These are phyloP conservation scores for Linderniella brevidens DNA, from an alignment of 257 asterid species.

Conservation along the genomic window DNA sequence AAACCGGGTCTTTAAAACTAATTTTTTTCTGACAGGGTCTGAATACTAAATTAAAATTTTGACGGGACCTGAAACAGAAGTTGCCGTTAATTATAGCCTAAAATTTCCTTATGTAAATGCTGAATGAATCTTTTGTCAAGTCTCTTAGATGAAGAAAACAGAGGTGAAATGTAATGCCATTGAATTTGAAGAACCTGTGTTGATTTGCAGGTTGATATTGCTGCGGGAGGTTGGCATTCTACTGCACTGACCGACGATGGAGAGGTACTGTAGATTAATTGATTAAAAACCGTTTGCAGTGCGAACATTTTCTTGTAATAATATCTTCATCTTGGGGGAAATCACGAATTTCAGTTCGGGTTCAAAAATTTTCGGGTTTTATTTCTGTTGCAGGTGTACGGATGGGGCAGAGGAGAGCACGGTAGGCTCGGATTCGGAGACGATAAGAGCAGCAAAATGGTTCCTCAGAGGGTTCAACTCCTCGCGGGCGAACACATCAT, in stretches of 20 bases:
- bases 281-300: background rate
- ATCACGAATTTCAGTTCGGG: background rate
- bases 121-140: too few relatives aligned
- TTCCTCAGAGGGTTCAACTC: slow-evolving; percentile 91
- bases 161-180: slow-evolving; percentile 7
- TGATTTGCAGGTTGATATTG: slow-evolving; percentile 72
- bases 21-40: too few relatives aligned
- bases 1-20: too few relatives aligned
- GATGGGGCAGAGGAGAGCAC: slow-evolving; percentile 99
- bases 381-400: slow-evolving; percentile 53
- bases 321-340: background rate
- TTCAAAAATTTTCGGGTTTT: background rate
- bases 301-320: background rate
- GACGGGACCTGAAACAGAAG: too few relatives aligned
- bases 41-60: too few relatives aligned
- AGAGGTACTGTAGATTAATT: too few relatives aligned
- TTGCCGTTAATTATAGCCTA: too few relatives aligned
- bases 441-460: slow-evolving; percentile 99
- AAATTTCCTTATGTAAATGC: too few relatives aligned
- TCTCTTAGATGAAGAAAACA: background rate
- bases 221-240: slow-evolving; percentile 99
- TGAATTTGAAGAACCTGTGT: slow-evolving; percentile 7
- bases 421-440: slow-evolving; percentile 99
- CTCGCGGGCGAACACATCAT: slow-evolving; percentile 72
- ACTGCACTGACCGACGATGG: slow-evolving; percentile 91